A percentile compares a stretch with the other conserved stretches of the same genome.
phyloP scores from a whole-genome alignment of 2,329 filamentous ascomycete species.

The Orbilia oligospora region DNA sequence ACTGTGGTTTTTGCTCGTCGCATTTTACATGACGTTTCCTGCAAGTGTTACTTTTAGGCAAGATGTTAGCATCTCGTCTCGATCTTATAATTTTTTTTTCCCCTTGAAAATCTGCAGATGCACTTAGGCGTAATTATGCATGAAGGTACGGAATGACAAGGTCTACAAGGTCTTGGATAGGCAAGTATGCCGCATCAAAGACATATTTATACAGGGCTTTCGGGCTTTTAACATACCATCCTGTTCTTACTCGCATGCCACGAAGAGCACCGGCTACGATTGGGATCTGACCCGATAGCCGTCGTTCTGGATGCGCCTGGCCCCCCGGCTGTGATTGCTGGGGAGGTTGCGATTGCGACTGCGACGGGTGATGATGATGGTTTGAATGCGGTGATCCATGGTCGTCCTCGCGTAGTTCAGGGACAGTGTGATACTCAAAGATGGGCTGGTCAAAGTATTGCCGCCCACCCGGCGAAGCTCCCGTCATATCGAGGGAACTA shows the following conservation, averaged over 20 bases:
- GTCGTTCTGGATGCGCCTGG: slow-evolving; percentile 54
- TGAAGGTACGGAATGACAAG: slow-evolving; percentile 22
- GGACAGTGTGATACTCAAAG: slow-evolving; percentile 59
- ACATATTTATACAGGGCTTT: slow-evolving; percentile 12
- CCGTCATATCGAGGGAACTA: slow-evolving; percentile 58
- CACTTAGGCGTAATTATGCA: slow-evolving; percentile 49
- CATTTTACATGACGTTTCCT: slow-evolving; percentile 64
- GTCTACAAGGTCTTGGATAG: slow-evolving; percentile 41
- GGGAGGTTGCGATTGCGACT: slow-evolving; percentile 50
- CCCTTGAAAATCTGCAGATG: slow-evolving; percentile 33
- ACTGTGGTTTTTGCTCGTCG: slow-evolving; percentile 64
- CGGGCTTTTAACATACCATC: slow-evolving; percentile 52
- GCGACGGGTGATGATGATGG: slow-evolving; percentile 54
- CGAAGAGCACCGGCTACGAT: slow-evolving; percentile 58
- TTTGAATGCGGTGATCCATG: slow-evolving; percentile 46
- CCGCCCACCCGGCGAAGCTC: slow-evolving; percentile 54
- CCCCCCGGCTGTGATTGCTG: slow-evolving; percentile 38
- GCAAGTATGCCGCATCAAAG: slow-evolving; percentile 12
- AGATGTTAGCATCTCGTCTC: slow-evolving; percentile 57
- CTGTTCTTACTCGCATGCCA: slow-evolving; percentile 59
- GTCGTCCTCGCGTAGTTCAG: slow-evolving; percentile 57
- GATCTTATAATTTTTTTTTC: slow-evolving; percentile 33
- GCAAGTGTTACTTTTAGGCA: slow-evolving; percentile 62
- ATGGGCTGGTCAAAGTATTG: slow-evolving; percentile 61
- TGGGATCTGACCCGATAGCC: slow-evolving; percentile 59